Evolutionary conservation across 2,329 filamentous ascomycete genomes (phyloP), one percentile per base, ranked within the genome.

Genomic region (Drechslera avenae): DNA sequence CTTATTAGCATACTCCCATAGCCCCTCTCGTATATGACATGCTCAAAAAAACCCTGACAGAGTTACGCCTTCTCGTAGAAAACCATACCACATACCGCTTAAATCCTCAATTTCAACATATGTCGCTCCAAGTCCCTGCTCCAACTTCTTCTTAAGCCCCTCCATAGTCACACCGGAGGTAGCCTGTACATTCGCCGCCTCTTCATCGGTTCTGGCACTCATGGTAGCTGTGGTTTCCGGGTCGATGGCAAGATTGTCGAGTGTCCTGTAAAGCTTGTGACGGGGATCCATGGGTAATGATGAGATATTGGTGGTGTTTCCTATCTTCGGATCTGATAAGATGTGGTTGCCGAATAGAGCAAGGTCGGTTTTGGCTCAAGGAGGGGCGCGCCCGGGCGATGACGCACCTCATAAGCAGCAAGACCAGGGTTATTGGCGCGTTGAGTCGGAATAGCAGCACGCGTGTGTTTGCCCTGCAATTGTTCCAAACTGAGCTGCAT

Each of bases 51-150:
- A 12, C 9, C 8, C 4, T 10, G 10, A 28, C 3, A 28, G 26
- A 28, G 26, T 9, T 12, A 8, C 10, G 4, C 4, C 2, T 28
- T 28, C 26, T 28, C 9, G 2, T 13, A 10, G n/a, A 37, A 17
- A 31, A 42, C 14, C 8, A n/a, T n/a, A 35, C 10, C 28, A 71
- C 79, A 52, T 83, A 96, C 92, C 93, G 59, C 91, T 96, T 80
- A 96, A 86, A 76, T 97, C 93, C 59, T 90, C 88, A 63, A 97
- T 91, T 66, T 94, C 87, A 57, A 96, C 91, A 76, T 95, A 84
- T 21, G 82, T 81, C 17, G 91, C 91, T 50, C 85, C 81, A 46
- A 97, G 80, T 59, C 86, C 85, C 63, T 87, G 79, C 31, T 80
- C 82, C 62, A 97, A 81, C 52, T 87, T 89, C 35, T 78, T 77